A percentile compares a stretch with the other conserved stretches of the same genome.
phyloP scores from a whole-genome alignment of 2,329 filamentous ascomycete genomes.

The Cercospora zeina region DNA sequence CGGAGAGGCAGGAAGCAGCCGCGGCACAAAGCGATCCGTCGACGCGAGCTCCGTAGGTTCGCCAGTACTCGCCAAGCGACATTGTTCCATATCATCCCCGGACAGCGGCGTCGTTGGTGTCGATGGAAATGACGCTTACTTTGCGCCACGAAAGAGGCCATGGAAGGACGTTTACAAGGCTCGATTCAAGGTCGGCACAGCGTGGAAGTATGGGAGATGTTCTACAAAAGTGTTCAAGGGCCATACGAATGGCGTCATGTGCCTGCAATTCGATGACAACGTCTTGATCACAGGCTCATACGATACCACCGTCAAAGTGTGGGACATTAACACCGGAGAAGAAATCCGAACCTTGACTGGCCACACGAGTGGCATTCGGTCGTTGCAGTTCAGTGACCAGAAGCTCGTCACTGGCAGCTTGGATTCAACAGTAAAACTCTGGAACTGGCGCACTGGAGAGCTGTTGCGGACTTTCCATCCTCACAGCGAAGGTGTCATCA shows the following conservation, averaged over 20 bases:
- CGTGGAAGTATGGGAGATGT: conserved; percentile 95
- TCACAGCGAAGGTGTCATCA: conserved; percentile 80
- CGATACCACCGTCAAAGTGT: conserved; percentile 91
- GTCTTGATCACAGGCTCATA: conserved; percentile 93
- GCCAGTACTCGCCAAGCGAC: conserved; percentile 35
- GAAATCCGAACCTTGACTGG: conserved; percentile 82
- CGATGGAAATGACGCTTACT: conserved; percentile 46
- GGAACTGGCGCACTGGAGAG: conserved; percentile 93
- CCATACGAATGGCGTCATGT: conserved; percentile 84
- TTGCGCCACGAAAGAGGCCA: conserved; percentile 59
- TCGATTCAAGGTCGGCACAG: conserved; percentile 90
- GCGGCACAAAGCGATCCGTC: conserved; percentile 27
- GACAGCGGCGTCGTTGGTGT: conserved; percentile 19
- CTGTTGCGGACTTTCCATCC: conserved; percentile 78
- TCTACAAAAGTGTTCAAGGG: conserved; percentile 81
- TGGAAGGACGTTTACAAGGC: conserved; percentile 99
- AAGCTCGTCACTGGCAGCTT: conserved; percentile 89
- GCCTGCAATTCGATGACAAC: conserved; percentile 78
- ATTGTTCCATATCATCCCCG: conserved; percentile 30
- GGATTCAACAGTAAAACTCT: conserved; percentile 84
- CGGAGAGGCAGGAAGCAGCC: conserved; percentile 14
- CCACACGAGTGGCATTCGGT: conserved; percentile 79
- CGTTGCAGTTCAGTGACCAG: conserved; percentile 87
- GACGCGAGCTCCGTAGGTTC: conserved; percentile 29
- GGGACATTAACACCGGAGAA: conserved; percentile 86